These are phyloP conservation scores for Fusarium sp. DNA, from an alignment of 2,329 filamentous ascomycete species.

Conservation along the genomic window DNA sequence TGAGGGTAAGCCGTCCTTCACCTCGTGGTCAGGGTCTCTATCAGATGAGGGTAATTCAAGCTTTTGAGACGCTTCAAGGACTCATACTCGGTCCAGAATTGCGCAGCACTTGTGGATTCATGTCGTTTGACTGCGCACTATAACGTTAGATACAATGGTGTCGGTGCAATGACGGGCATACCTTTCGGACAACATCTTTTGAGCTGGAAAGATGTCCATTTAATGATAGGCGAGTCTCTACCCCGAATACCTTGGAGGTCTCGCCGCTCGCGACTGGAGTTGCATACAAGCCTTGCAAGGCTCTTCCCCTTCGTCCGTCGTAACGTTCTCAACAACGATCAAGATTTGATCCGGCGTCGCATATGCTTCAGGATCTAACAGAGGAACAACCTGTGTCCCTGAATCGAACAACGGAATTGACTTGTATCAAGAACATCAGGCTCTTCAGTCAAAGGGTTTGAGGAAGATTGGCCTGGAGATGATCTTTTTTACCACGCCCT, in stretches of 20 bases:
- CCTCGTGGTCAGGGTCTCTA: background rate
- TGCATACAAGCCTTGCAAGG: fast-evolving
- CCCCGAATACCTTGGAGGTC: background rate
- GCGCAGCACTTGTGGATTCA: fast-evolving
- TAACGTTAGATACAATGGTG: fast-evolving
- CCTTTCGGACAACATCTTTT: background rate
- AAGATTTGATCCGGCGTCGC: fast-evolving
- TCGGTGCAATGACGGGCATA: background rate
- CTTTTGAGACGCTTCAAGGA: background rate
- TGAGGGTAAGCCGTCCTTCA: too few species aligned
- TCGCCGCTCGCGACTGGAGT: fast-evolving
- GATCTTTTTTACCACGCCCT: background rate
- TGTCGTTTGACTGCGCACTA: background rate
- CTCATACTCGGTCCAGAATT: background rate
- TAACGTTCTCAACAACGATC: fast-evolving
- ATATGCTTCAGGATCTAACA: fast-evolving
- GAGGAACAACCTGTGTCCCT: fast-evolving
- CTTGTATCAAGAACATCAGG: background rate
- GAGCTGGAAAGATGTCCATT: fast-evolving
- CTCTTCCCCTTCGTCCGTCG: background rate
- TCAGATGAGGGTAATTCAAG: background rate
- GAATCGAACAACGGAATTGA: background rate
- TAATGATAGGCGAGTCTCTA: fast-evolving
- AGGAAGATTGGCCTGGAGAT: fast-evolving
- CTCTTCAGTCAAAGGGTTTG: fast-evolving